Conservation (phyloP, 768 basidiomycete species). For the Kwoniella botswanensis region DNA sequence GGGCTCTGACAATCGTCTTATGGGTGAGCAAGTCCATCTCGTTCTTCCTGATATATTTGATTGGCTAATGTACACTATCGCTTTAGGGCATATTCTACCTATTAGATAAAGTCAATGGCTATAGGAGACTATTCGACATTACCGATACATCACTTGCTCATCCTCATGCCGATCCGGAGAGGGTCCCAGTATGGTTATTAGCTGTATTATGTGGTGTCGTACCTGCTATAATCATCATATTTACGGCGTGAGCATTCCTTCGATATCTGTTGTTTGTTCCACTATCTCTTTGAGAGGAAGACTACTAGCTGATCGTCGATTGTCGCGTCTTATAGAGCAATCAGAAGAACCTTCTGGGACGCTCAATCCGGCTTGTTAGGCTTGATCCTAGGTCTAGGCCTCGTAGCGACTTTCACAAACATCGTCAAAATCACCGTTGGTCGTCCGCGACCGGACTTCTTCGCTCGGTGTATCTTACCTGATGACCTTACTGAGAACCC, state of each 20-base stretch:
- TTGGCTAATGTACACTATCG: no score
- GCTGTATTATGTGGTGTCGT: constrained; percentile 50
- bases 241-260: constrained; percentile 41
- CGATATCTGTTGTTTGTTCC: constrained; percentile 13
- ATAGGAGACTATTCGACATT: constrained; percentile 47
- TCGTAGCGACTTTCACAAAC: constrained; percentile 53
- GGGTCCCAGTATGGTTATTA: constrained; percentile 52
- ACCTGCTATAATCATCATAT: constrained; percentile 48
- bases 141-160: constrained; percentile 50
- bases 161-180: constrained; percentile 51
- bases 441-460: constrained; percentile 55
- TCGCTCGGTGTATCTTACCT: constrained; percentile 54
- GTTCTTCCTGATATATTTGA: no score
- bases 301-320: not conserved
- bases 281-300: not conserved
- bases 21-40: constrained; percentile 39
- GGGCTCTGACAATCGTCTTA: constrained; percentile 51
- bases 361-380: constrained; percentile 51
- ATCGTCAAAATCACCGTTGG: constrained; percentile 57
- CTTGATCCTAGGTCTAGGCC: constrained; percentile 46
- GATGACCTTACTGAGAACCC: constrained; percentile 46
- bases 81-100: constrained; percentile 45
- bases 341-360: constrained; percentile 49
- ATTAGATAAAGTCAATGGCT: constrained; percentile 58
- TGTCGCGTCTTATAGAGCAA: not conserved